phyloP scores from a whole-genome alignment of 2,329 filamentous ascomycete species.

The Hysterium pulicare region DNA sequence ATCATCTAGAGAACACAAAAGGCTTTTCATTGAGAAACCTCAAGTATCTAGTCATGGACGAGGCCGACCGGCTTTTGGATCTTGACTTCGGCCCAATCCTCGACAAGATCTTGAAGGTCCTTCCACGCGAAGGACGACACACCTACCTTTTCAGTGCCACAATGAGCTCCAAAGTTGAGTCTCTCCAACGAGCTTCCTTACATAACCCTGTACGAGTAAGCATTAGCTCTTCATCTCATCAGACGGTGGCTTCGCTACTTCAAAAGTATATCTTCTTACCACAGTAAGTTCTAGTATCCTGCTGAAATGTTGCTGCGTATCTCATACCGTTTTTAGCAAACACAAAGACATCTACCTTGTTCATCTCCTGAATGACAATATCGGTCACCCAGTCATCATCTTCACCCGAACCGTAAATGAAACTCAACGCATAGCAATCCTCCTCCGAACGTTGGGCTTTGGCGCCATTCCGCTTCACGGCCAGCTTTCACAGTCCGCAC shows the following conservation, averaged over 20 bases:
- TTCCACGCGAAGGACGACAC: conserved; percentile 59
- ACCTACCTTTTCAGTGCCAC: conserved; percentile 55
- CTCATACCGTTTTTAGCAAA: background rate
- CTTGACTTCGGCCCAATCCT: conserved; percentile 91
- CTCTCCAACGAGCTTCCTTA: conserved; percentile 82
- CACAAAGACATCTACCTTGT: conserved; percentile 90
- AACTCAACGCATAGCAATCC: conserved; percentile 77
- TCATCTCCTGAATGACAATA: conserved; percentile 79
- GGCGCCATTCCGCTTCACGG: conserved; percentile 90
- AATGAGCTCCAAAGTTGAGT: conserved; percentile 86
- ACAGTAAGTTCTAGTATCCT: conserved; percentile 4
- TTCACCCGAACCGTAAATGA: conserved; percentile 93
- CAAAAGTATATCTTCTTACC: conserved; percentile 80
- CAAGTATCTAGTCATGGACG: conserved; percentile 91
- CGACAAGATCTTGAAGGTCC: conserved; percentile 87
- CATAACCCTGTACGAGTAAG: conserved; percentile 79
- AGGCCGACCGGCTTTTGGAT: conserved; percentile 87
- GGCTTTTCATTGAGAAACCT: conserved; percentile 81
- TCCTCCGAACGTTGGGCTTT: conserved; percentile 81
- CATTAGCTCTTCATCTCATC: conserved; percentile 79
- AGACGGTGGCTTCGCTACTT: conserved; percentile 84
- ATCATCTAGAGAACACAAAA: conserved; percentile 95
- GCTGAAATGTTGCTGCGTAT: no score
- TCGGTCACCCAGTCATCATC: conserved; percentile 81
- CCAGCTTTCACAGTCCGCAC: conserved; percentile 81